phyloP scores from a whole-genome alignment of 768 basidiomycete genomes.

The Lentinus brumalis region DNA sequence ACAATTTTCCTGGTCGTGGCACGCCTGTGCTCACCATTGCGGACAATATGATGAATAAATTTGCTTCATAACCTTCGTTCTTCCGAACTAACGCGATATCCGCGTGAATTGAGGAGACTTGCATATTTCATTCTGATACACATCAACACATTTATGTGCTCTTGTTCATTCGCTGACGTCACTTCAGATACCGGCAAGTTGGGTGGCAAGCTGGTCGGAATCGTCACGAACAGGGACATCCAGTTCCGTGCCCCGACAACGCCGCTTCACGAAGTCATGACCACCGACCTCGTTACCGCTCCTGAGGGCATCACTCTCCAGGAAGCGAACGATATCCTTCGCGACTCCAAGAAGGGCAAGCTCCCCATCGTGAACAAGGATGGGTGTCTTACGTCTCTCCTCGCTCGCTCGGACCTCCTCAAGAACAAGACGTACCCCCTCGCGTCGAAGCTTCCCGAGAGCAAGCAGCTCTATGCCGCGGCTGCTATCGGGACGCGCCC shows the following conservation, averaged over 20 bases:
- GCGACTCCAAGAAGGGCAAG: conserved; percentile 97
- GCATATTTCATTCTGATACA: conserved; percentile 22
- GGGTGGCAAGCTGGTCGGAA: conserved; percentile 92
- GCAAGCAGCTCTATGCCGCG: conserved; percentile 95
- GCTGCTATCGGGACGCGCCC: conserved; percentile 94
- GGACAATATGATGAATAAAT: conserved; percentile 8
- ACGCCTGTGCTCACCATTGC: neutral
- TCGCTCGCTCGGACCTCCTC: conserved; percentile 94
- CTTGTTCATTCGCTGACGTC: neutral
- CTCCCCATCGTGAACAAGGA: conserved; percentile 77
- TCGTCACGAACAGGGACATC: conserved; percentile 94
- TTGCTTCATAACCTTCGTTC: conserved; percentile 80
- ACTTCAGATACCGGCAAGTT: conserved; percentile 77
- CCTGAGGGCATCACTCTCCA: conserved; percentile 84
- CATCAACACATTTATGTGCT: conserved; percentile 37
- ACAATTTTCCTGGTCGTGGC: too few species aligned
- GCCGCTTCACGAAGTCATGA: conserved; percentile 85
- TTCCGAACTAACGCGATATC: conserved; percentile 70
- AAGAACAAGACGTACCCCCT: conserved; percentile 98
- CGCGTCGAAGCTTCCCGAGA: conserved; percentile 86
- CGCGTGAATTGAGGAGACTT: conserved; percentile 75
- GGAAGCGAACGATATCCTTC: conserved; percentile 93
- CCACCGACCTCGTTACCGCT: conserved; percentile 83
- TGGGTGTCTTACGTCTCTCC: conserved; percentile 75
- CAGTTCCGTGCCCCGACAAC: conserved; percentile 80